These are phyloP conservation scores for Aspergillus alliaceus DNA, from an alignment of 2,329 filamentous ascomycete genomes.

Conservation along the genomic window DNA sequence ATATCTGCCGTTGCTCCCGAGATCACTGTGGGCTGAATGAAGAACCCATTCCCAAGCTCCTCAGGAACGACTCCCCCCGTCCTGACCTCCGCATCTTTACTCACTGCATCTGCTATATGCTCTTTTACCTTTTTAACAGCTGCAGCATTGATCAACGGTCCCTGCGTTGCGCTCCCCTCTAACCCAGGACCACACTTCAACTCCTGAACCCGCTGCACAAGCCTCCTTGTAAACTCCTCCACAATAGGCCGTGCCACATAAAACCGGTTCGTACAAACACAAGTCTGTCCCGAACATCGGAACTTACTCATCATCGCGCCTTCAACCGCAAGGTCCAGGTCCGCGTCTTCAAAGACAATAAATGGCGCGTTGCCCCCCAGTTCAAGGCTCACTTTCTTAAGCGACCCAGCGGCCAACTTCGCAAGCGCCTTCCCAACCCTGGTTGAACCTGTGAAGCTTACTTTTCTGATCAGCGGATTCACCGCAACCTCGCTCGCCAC, in stretches of 20 bases:
- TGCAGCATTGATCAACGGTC: conserved; percentile 7
- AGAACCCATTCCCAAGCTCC: no score
- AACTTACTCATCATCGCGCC: conserved; percentile 8
- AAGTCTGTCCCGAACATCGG: conserved; percentile 12
- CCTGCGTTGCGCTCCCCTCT: not conserved
- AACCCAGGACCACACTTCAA: conserved; percentile 7
- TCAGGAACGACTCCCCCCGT: no score
- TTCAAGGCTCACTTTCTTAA: conserved; percentile 62
- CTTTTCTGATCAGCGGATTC: conserved; percentile 4
- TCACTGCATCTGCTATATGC: conserved; percentile 64
- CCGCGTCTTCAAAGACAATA: conserved; percentile 61
- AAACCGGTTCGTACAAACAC: conserved; percentile 12
- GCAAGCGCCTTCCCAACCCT: conserved; percentile 9
- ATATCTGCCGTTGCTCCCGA: conserved; percentile 10
- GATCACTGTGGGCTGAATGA: conserved; percentile 14
- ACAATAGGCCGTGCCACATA: conserved; percentile 9
- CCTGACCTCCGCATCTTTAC: no score
- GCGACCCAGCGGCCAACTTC: conserved; percentile 43
- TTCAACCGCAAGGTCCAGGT: conserved; percentile 45
- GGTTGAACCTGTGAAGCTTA: conserved; percentile 14
- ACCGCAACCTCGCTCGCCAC: conserved; percentile 2
- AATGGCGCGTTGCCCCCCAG: conserved; percentile 63
- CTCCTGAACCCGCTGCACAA: not conserved
- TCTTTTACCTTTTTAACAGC: conserved; percentile 51
- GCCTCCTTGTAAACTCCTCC: conserved; percentile 1